phyloP scores from a whole-genome alignment of 2,329 filamentous ascomycete species.

The Neofusicoccum kwambonambiense region DNA sequence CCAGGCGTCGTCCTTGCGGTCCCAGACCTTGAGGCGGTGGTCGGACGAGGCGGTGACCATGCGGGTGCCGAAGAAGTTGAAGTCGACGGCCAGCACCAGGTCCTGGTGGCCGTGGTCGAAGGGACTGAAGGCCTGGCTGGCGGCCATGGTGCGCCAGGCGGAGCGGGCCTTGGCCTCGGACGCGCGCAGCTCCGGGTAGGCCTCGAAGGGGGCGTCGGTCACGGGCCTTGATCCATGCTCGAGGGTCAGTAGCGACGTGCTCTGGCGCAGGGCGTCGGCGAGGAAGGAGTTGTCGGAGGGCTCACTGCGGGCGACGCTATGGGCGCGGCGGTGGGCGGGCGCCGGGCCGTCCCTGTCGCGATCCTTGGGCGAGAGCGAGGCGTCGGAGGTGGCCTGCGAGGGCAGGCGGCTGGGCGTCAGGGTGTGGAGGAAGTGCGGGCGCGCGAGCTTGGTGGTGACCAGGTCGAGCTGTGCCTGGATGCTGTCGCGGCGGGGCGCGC shows the following conservation, averaged over 20 bases:
- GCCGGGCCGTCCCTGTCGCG: conserved; percentile 5
- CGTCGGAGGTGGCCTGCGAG: conserved; percentile 38
- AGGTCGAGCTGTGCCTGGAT: conserved; percentile 17
- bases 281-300: background rate
- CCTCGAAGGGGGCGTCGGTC: conserved; percentile 4
- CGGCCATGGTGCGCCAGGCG: conserved; percentile 36
- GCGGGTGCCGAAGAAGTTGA: conserved; percentile 89
- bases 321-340: conserved; percentile 4
- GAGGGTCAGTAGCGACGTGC: conserved; percentile 15
- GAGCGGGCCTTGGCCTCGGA: conserved; percentile 24
- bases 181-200: conserved; percentile 8
- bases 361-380: conserved; percentile 26
- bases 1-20: conserved; percentile 75
- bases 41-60: conserved; percentile 90
- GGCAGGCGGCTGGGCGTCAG: conserved; percentile 38
- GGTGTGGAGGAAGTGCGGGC: conserved; percentile 34
- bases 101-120: conserved; percentile 75
- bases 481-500: conserved; percentile 11
- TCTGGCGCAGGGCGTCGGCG: conserved; percentile 6
- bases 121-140: conserved; percentile 49
- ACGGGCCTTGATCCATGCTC: conserved; percentile 10
- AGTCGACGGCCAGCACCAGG: conserved; percentile 79
- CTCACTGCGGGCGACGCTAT: conserved; percentile 9
- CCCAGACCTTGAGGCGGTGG: conserved; percentile 89
- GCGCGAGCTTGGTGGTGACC: conserved; percentile 25